These are phyloP conservation scores for Larix sibirica DNA, from an alignment of 83 land plant genomes.

Conservation along the genomic window DNA sequence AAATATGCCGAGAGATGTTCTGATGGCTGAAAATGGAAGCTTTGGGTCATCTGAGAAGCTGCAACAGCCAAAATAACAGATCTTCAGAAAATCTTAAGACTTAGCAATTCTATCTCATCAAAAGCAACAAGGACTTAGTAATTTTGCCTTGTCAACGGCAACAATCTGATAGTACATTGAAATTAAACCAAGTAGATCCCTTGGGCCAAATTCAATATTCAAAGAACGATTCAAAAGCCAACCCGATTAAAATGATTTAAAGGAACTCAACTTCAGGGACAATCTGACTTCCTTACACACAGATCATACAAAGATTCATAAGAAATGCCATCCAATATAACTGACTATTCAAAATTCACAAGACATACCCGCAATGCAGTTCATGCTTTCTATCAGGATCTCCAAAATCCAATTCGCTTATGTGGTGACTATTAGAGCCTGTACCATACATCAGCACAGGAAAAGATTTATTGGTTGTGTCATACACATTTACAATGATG, in stretches of 20 bases:
- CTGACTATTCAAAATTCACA: not conserved
- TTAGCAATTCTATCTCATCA: not conserved
- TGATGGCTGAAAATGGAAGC: conserved; percentile 4
- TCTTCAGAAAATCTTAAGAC: not conserved
- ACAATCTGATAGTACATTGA: not conserved
- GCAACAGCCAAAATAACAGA: not conserved
- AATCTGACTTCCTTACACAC: not conserved
- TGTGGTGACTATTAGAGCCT: conserved; percentile 21
- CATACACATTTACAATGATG: conserved; percentile 67
- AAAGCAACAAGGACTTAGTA: too few species aligned
- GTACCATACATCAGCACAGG: conserved; percentile 72
- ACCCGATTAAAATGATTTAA: not conserved
- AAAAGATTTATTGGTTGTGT: conserved; percentile 47
- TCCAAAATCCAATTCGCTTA: conserved; percentile 60
- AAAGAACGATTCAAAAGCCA: not conserved
- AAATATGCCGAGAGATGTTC: conserved; percentile 15
- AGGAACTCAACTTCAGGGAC: not conserved
- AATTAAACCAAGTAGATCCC: not conserved
- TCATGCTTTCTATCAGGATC: conserved; percentile 70
- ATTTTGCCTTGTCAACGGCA: not conserved
- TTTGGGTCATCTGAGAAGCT: conserved; percentile 13
- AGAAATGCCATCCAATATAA: not conserved
- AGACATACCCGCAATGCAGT: conserved; percentile 66
- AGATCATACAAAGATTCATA: not conserved
- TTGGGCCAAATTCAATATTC: not conserved